Conservation (phyloP, 768 basidiomycete genomes). For the Pisolithus marmoratus region DNA sequence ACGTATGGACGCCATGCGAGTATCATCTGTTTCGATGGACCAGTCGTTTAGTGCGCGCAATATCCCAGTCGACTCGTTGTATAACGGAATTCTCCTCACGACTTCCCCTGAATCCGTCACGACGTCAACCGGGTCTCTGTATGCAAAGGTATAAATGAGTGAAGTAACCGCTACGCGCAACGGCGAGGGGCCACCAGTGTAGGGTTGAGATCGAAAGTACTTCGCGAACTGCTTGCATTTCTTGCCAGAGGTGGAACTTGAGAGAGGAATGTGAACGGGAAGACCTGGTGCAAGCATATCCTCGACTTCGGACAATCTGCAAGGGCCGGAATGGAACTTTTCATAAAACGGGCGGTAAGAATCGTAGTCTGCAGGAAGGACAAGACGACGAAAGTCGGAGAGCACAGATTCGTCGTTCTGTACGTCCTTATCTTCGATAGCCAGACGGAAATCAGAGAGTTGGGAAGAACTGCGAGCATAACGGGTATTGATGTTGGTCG, state of each 20-base stretch:
- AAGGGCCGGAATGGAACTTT: neutral
- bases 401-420: too few species aligned
- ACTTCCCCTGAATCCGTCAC: neutral
- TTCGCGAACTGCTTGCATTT: neutral
- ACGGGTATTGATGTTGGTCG: neutral
- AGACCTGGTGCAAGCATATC: conserved; percentile 4
- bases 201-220: neutral
- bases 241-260: neutral
- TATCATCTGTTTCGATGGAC: too few species aligned
- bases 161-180: neutral
- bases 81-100: too few species aligned
- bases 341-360: too few species aligned
- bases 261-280: neutral
- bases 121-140: neutral
- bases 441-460: neutral
- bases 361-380: too few species aligned
- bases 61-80: too few species aligned
- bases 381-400: too few species aligned
- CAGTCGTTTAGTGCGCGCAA: too few species aligned
- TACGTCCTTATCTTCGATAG: too few species aligned
- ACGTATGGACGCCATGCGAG: too few species aligned
- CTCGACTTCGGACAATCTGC: neutral
- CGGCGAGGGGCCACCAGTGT: too few species aligned
- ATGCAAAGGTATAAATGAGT: neutral
- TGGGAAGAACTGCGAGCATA: neutral